These are phyloP conservation scores for Penicillium sp. DNA, from an alignment of 2,329 filamentous ascomycete genomes.

Conservation along the genomic window DNA sequence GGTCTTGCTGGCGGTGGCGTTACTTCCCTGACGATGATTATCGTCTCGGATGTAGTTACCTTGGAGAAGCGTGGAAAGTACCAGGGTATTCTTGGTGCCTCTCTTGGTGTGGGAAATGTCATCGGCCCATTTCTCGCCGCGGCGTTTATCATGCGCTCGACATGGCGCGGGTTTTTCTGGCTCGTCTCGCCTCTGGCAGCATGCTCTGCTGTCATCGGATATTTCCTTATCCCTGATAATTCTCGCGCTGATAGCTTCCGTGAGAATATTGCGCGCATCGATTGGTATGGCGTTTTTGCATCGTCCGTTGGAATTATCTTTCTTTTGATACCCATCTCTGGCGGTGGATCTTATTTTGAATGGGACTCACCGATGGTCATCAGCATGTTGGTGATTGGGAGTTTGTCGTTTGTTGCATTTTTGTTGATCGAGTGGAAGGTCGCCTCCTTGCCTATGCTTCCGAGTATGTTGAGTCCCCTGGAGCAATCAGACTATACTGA, in stretches of 20 bases:
- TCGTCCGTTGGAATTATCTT: constrained; percentile 54
- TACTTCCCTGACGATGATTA: constrained; percentile 55
- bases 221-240: constrained; percentile 50
- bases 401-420: constrained; percentile 45
- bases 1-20: constrained; percentile 60
- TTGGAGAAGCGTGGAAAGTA: constrained; percentile 55
- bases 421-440: constrained; percentile 52
- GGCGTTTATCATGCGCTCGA: constrained; percentile 40
- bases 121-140: constrained; percentile 46
- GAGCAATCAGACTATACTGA: constrained; percentile 4
- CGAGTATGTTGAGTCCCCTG: constrained; percentile 27
- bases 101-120: constrained; percentile 44
- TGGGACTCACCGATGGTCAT: constrained; percentile 56
- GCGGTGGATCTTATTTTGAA: constrained; percentile 53
- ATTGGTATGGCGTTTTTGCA: constrained; percentile 53
- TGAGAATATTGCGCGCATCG: constrained; percentile 51
- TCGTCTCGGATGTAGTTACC: constrained; percentile 56
- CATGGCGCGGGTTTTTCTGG: constrained; percentile 47
- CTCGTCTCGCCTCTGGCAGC: constrained; percentile 50
- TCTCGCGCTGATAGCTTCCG: constrained; percentile 44
- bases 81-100: constrained; percentile 44
- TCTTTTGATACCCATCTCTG: constrained; percentile 58
- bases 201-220: constrained; percentile 44
- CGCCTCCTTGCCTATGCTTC: constrained; percentile 55
- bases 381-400: constrained; percentile 52